phyloP scores from a whole-genome alignment of 176 grass and related monocot genomes.

The Cenchrus purpureus region DNA sequence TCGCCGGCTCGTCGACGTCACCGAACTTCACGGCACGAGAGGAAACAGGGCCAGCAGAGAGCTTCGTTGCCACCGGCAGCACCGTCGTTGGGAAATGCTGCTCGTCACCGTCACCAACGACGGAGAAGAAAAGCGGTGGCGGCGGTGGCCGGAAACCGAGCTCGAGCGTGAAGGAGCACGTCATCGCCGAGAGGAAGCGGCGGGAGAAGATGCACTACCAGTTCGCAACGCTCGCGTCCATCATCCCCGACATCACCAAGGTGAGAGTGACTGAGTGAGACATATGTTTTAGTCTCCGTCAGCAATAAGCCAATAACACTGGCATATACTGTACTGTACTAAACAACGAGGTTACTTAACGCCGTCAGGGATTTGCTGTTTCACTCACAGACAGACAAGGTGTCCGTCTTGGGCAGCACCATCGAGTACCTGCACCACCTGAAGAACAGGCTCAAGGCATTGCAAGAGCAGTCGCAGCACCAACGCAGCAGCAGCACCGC shows the following conservation, averaged over 20 bases:
- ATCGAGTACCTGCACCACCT: slow-evolving; percentile 43
- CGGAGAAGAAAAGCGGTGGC: not conserved
- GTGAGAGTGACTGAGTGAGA: not conserved
- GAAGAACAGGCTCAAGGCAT: slow-evolving; percentile 10
- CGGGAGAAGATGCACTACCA: slow-evolving; percentile 41
- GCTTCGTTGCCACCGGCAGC: not conserved
- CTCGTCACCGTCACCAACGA: too few relatives aligned
- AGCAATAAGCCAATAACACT: not conserved
- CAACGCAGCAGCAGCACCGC: not conserved
- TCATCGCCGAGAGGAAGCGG: slow-evolving; percentile 35
- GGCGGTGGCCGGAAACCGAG: not conserved
- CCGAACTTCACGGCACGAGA: not conserved
- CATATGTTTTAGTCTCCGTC: not conserved
- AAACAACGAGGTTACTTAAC: not conserved
- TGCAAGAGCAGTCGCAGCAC: not conserved
- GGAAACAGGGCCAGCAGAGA: not conserved
- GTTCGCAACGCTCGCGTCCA: slow-evolving; percentile 38
- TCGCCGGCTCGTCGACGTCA: not conserved
- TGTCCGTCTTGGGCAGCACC: slow-evolving; percentile 34
- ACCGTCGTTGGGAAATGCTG: not conserved
- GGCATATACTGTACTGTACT: not conserved
- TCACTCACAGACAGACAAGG: slow-evolving; percentile 46
- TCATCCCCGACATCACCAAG: slow-evolving; percentile 43
- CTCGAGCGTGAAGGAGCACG: slow-evolving; percentile 8
- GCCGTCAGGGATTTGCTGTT: not conserved